phyloP scores from a whole-genome alignment of 169 alveolate species.

The Theileria annulata region DNA sequence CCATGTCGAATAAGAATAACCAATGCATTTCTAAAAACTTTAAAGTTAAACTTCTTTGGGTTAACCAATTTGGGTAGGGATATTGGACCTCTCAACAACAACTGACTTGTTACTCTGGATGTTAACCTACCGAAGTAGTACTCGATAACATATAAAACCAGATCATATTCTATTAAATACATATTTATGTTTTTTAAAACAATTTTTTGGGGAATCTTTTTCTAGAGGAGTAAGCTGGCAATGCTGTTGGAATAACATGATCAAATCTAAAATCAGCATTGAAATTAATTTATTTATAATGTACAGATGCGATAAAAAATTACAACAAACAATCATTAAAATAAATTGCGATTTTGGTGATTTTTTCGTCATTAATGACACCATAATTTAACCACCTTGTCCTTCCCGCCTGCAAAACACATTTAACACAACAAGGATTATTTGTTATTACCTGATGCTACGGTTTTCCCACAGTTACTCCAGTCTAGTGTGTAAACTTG shows the following conservation, averaged over 20 bases:
- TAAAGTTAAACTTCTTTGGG: constrained; percentile 36
- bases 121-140: constrained; percentile 50
- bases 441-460: constrained; percentile 90
- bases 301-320: constrained; percentile 22
- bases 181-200: not conserved
- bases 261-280: not conserved
- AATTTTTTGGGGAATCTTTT: not conserved
- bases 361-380: constrained; percentile 39
- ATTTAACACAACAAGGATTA: no score
- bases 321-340: not conserved
- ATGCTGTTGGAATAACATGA: not conserved
- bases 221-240: not conserved
- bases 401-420: constrained; percentile 65
- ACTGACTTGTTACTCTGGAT: constrained; percentile 53
- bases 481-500: constrained; percentile 97
- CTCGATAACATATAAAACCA: constrained; percentile 51
- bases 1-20: constrained; percentile 53
- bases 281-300: not conserved
- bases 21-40: constrained; percentile 40
- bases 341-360: not conserved
- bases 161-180: constrained; percentile 59
- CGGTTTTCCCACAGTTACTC: constrained; percentile 95
- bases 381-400: constrained; percentile 61
- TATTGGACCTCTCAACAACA: constrained; percentile 60
- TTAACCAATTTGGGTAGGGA: constrained; percentile 35